Conservation (phyloP, 768 basidiomycete species). For the Suillus luteus region DNA sequence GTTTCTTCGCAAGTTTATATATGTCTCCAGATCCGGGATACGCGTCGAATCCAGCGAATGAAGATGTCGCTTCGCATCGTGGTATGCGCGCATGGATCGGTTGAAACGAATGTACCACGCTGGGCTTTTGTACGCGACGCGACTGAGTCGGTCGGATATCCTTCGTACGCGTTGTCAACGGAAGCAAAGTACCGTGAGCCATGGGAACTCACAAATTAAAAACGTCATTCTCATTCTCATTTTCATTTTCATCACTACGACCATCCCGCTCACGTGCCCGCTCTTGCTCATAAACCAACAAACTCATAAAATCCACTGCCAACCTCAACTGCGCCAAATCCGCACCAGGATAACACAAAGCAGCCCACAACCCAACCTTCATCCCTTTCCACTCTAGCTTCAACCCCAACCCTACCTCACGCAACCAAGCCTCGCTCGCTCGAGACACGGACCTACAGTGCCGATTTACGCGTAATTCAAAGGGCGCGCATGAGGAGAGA, state of each 20-base stretch:
- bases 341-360: constrained; percentile 57
- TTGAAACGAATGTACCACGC: constrained; percentile 47
- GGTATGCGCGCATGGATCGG: constrained; percentile 35
- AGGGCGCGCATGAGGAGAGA: constrained; percentile 24
- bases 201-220: constrained; percentile 26
- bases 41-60: constrained; percentile 20
- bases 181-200: constrained; percentile 5
- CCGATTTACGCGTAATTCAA: constrained; percentile 30
- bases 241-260: constrained; percentile 16
- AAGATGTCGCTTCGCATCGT: constrained; percentile 35
- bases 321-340: constrained; percentile 58
- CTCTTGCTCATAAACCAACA: constrained; percentile 37
- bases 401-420: constrained; percentile 26
- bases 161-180: constrained; percentile 27
- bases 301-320: constrained; percentile 49
- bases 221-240: constrained; percentile 18
- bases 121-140: constrained; percentile 36
- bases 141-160: constrained; percentile 42
- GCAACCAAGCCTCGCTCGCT: constrained; percentile 33
- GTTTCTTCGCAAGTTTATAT: constrained; percentile 47
- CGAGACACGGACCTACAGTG: constrained; percentile 31
- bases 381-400: constrained; percentile 24
- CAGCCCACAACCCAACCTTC: constrained; percentile 54
- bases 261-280: not conserved
- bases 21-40: constrained; percentile 47